Evolutionary conservation across 2,329 filamentous ascomycete genomes (phyloP).

Genomic region (Xylaria sp.): DNA sequence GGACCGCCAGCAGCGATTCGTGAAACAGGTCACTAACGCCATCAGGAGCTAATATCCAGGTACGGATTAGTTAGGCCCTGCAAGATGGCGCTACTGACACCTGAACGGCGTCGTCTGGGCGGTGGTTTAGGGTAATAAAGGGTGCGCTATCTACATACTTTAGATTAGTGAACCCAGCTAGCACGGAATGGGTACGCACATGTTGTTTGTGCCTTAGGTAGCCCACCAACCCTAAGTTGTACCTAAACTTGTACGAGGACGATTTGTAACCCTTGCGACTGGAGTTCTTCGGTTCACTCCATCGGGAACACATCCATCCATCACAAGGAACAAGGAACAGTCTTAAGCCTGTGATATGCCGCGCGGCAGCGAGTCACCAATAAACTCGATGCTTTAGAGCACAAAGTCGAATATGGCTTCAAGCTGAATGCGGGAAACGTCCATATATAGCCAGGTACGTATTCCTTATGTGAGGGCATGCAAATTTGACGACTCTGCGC

Average conservation of each 20-base stretch:
- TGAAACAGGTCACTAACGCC: not conserved
- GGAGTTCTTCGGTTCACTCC: too few relatives aligned
- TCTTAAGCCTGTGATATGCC: conserved; percentile 5
- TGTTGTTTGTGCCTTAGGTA: not conserved
- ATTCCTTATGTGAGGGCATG: not conserved
- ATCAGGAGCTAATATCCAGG: not conserved
- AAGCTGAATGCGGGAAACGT: too few relatives aligned
- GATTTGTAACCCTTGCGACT: too few relatives aligned
- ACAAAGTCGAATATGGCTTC: not conserved
- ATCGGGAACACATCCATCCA: not conserved
- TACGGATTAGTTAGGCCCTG: not conserved
- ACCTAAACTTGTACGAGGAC: too few relatives aligned
- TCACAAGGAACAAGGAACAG: not conserved
- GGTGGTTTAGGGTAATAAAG: not conserved
- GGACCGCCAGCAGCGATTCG: not conserved
- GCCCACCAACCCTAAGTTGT: too few relatives aligned
- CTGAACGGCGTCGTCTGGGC: too few relatives aligned
- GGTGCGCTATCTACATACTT: not conserved
- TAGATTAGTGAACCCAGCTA: not conserved
- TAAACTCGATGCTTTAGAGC: not conserved
- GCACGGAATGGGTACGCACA: not conserved
- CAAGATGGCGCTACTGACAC: not conserved
- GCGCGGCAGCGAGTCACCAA: conserved; percentile 3
- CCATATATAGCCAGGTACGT: not conserved
- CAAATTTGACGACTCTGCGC: not conserved